phyloP scores from a whole-genome alignment of 768 basidiomycete genomes.

The Pisolithus tinctorius region DNA sequence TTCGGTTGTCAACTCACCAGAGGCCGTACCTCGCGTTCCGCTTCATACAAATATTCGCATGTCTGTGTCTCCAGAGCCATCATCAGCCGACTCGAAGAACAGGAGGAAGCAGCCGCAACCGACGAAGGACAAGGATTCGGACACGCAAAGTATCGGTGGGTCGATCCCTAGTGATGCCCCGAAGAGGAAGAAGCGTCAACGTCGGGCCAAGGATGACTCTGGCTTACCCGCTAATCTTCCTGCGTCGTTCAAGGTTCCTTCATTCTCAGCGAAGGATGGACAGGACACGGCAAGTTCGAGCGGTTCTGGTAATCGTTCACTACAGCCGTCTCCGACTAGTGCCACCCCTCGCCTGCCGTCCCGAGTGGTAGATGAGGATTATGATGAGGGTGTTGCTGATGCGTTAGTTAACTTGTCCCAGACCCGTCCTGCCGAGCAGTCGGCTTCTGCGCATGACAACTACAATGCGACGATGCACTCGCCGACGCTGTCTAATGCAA shows the following conservation, averaged over 20 bases:
- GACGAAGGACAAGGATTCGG: conserved; percentile 44
- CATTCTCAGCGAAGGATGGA: conserved; percentile 35
- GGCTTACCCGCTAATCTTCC: conserved; percentile 23
- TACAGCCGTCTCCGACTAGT: conserved; percentile 68
- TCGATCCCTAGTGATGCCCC: conserved; percentile 32
- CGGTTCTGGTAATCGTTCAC: conserved; percentile 53
- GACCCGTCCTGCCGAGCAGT: conserved; percentile 29
- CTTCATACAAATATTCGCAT: conserved; percentile 32
- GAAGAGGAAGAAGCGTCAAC: conserved; percentile 46
- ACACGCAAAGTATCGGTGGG: conserved; percentile 26
- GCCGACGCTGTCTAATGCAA: conserved; percentile 52
- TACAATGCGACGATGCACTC: conserved; percentile 37
- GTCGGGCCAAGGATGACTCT: conserved; percentile 39
- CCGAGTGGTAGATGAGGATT: conserved; percentile 83
- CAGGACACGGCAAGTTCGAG: conserved; percentile 65
- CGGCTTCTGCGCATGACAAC: conserved; percentile 21
- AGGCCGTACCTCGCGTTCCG: conserved; percentile 26
- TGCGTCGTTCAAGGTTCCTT: conserved; percentile 27
- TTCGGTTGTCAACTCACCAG: conserved; percentile 43
- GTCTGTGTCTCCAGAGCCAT: conserved; percentile 56
- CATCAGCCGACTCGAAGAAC: conserved; percentile 40
- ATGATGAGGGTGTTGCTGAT: conserved; percentile 86
- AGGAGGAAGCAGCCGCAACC: conserved; percentile 31
- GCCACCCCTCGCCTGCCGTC: conserved; percentile 53
- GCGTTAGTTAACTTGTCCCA: conserved; percentile 67